Base-by-base conservation (phyloP, 129 eudicot species). In the Kitagawia praeruptora region DNA sequence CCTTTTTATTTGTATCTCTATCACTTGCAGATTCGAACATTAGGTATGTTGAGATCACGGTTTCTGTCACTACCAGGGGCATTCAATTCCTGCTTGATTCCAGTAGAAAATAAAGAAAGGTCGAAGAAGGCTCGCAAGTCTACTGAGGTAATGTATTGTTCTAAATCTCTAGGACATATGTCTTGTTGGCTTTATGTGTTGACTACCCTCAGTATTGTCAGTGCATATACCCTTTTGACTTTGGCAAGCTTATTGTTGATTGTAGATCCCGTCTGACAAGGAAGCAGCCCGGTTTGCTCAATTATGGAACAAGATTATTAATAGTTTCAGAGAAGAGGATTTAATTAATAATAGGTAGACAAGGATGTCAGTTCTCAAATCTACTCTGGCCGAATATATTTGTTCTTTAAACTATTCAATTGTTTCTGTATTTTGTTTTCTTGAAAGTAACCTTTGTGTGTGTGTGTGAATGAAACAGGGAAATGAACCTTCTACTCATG, bases 261-360 rank as follows among this genome's bases (percentile, higher is more conserved):
- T 80, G 81, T 84, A 93, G 98, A 83, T 89, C 74, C 82, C 81
- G 49, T 85, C 91, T 37, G 89, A 84, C 85, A 83, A 83, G 80
- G 96, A 84, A 80, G 89, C 91, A 41, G 93, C 96, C 66, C 87
- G 89, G 82, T 93, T 93, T 87, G 88, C 98, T 84, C 98, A 93
- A 75, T 83, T 93, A 89, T 93, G 98, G 98, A 93, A 93, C 83
- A 87, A 88, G 83, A 91, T 93, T 54, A 93, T 93, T 70, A 88
- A 88, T 80, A 89, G 88, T 80, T 93, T 93, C 85, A 87, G 98
- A 79, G 98, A 89, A 75, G 98, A 93, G 89, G 98, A 91, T 88
- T 82, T 93, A 79, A 91, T 93, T 81, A 91, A 83, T 75, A 75
- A 91, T 79, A 84, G 93, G 97, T 89, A 89, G 70, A 78, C 66